A percentile compares a stretch with the other conserved stretches of the same genome.
Evolutionary conservation across 345 rosid genomes (phyloP).

Genomic region (Brassica carinata): DNA sequence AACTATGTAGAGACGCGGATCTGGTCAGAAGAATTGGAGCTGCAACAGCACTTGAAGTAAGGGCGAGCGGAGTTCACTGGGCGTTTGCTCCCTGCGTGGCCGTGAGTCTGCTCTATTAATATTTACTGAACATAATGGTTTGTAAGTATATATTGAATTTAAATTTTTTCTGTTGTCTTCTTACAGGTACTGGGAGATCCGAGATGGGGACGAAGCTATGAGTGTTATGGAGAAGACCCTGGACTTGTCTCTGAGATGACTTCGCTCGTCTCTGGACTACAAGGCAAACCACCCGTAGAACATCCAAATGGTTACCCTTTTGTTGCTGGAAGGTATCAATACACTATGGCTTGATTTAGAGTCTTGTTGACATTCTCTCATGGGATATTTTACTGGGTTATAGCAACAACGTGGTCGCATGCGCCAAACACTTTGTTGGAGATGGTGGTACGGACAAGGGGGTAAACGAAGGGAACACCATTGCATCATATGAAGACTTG

Average conservation of each 20-base stretch:
- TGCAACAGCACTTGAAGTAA: slow-evolving; percentile 94
- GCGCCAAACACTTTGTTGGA: slow-evolving; percentile 97
- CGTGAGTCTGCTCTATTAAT: slow-evolving; percentile 49
- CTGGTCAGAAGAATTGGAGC: slow-evolving; percentile 68
- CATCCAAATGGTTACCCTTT: slow-evolving; percentile 82
- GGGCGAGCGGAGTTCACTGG: slow-evolving; percentile 83
- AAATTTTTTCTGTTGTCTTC: neutral
- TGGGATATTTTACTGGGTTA: neutral
- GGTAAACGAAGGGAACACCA: slow-evolving; percentile 78
- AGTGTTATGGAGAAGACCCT: slow-evolving; percentile 80
- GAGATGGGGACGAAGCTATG: slow-evolving; percentile 90
- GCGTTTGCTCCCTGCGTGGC: slow-evolving; percentile 90
- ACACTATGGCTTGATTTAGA: neutral
- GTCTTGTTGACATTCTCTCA: neutral
- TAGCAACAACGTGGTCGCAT: slow-evolving; percentile 76
- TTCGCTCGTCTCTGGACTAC: slow-evolving; percentile 67
- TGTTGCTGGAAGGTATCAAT: slow-evolving; percentile 71
- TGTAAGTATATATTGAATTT: neutral
- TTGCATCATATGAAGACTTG: slow-evolving; percentile 61
- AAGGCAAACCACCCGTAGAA: slow-evolving; percentile 71
- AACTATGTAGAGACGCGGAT: slow-evolving; percentile 59
- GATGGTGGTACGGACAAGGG: slow-evolving; percentile 90
- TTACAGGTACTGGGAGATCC: slow-evolving; percentile 72
- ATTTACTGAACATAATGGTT: neutral
- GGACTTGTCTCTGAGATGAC: slow-evolving; percentile 69